These are phyloP conservation scores for Lentinula sp. DNA, from an alignment of 768 basidiomycete species.

Conservation along the genomic window DNA sequence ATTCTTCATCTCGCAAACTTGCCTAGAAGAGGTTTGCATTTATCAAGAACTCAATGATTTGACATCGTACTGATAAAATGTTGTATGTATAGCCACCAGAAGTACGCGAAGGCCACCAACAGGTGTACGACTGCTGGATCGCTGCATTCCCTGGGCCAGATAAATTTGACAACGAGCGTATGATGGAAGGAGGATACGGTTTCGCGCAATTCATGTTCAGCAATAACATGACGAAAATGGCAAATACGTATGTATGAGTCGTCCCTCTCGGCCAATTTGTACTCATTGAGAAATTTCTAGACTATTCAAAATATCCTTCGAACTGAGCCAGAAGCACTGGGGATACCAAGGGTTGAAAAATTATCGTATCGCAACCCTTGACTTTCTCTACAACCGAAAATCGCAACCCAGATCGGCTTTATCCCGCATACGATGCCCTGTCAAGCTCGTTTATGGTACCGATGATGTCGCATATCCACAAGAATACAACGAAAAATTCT, in stretches of 20 bases:
- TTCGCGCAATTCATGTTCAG: slow-evolving; percentile 12
- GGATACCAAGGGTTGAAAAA: not conserved
- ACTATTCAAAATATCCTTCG: not conserved
- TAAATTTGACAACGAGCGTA: slow-evolving; percentile 1
- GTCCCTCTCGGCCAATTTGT: not conserved
- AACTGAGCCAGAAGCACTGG: slow-evolving; percentile 1
- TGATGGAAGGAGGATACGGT: slow-evolving; percentile 11
- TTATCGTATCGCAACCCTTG: slow-evolving; percentile 2
- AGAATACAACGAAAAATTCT: slow-evolving; percentile 11
- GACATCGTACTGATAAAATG: not conserved
- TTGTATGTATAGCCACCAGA: slow-evolving; percentile 4
- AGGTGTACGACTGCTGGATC: slow-evolving; percentile 11
- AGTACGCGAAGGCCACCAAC: slow-evolving; percentile 11
- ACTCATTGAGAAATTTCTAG: not conserved
- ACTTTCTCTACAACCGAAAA: slow-evolving; percentile 9
- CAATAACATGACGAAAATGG: not conserved
- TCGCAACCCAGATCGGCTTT: slow-evolving; percentile 2
- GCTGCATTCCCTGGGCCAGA: not conserved
- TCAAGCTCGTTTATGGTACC: slow-evolving; percentile 17
- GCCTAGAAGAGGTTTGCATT: slow-evolving; percentile 18
- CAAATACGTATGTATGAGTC: slow-evolving; percentile 6
- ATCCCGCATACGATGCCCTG: slow-evolving; percentile 14
- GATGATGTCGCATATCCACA: slow-evolving; percentile 21
- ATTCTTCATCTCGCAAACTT: slow-evolving; percentile 19
- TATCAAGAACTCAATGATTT: too few relatives aligned